Conservation (phyloP, 371 early-diverging fungal genomes). For the Mucor ambiguus region DNA sequence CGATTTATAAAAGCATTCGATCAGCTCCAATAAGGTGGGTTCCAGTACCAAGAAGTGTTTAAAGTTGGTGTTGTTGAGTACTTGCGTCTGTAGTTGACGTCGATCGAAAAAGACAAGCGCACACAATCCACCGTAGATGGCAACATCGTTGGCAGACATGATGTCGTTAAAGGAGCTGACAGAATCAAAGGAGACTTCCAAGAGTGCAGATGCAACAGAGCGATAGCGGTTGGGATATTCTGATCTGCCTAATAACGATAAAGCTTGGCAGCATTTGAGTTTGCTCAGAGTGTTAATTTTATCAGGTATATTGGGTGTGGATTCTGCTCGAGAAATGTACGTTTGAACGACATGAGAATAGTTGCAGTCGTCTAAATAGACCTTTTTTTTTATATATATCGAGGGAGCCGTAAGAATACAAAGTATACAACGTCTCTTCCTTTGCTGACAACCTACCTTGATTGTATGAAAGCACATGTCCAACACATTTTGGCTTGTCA, state of each 20-base stretch:
- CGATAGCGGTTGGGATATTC: conserved; percentile 58
- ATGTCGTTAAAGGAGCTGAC: conserved; percentile 49
- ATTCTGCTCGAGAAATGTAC: conserved; percentile 75
- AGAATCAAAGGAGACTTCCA: conserved; percentile 68
- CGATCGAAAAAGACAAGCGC: conserved; percentile 82
- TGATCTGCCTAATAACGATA: conserved; percentile 55
- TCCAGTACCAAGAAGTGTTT: conserved; percentile 81
- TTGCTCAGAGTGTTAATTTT: conserved; percentile 61
- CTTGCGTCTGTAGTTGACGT: conserved; percentile 63
- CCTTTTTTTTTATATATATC: conserved; percentile 52
- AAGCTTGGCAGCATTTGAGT: conserved; percentile 67
- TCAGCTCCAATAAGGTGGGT: conserved; percentile 72
- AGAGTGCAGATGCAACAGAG: conserved; percentile 64
- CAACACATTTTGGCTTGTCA: conserved; percentile 70
- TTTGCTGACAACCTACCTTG: conserved; percentile 51
- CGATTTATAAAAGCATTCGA: conserved; percentile 74
- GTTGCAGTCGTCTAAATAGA: conserved; percentile 68
- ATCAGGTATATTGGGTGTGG: conserved; percentile 67
- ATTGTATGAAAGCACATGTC: conserved; percentile 84
- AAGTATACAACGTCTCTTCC: too few relatives aligned
- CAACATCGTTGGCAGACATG: conserved; percentile 81
- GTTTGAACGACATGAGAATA: conserved; percentile 67
- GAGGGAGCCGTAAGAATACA: too few relatives aligned
- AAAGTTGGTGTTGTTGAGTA: conserved; percentile 75
- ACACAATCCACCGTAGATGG: conserved; percentile 80